A percentile compares a stretch with the other conserved stretches of the same genome.
phyloP scores from a whole-genome alignment of 2,329 filamentous ascomycete genomes.

The Pseudocercospora fuligena region DNA sequence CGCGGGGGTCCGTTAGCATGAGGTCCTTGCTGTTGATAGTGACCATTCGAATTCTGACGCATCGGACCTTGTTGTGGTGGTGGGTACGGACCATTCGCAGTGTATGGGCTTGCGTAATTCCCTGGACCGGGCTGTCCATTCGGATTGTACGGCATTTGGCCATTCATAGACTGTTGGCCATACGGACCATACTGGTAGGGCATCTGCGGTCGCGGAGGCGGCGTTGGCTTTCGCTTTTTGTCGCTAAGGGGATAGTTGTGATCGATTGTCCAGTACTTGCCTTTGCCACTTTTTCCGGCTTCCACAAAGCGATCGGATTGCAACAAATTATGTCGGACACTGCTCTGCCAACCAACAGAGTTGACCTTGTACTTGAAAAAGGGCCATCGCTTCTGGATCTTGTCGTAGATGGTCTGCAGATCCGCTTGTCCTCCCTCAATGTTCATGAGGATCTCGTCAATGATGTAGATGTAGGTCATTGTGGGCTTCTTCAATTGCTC shows the following conservation, averaged over 20 bases:
- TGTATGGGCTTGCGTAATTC: slow-evolving; percentile 27
- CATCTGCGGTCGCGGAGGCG: slow-evolving; percentile 37
- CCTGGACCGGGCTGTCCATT: slow-evolving; percentile 16
- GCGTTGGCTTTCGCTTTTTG: slow-evolving; percentile 57
- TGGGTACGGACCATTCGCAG: slow-evolving; percentile 13
- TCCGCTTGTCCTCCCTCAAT: slow-evolving; percentile 63
- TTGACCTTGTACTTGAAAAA: slow-evolving; percentile 65
- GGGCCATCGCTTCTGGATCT: slow-evolving; percentile 66
- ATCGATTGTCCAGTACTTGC: slow-evolving; percentile 67
- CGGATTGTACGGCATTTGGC: slow-evolving; percentile 22
- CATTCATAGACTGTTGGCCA: slow-evolving; percentile 16
- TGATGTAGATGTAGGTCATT: slow-evolving; percentile 67
- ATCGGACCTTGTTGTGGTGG: slow-evolving; percentile 9
- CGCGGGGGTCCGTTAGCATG: slow-evolving; percentile 17
- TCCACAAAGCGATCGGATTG: slow-evolving; percentile 64
- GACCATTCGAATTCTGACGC: slow-evolving; percentile 15
- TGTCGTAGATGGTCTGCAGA: slow-evolving; percentile 68
- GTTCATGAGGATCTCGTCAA: slow-evolving; percentile 65
- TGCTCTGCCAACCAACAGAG: slow-evolving; percentile 69
- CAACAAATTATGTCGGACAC: slow-evolving; percentile 68
- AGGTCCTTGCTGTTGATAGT: slow-evolving; percentile 10
- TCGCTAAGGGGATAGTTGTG: slow-evolving; percentile 64
- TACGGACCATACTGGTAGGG: slow-evolving; percentile 30
- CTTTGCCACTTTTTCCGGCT: slow-evolving; percentile 64
- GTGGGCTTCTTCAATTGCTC: slow-evolving; percentile 74